Conservation (phyloP, 768 basidiomycete genomes). For the Artomyces pyxidatus region DNA sequence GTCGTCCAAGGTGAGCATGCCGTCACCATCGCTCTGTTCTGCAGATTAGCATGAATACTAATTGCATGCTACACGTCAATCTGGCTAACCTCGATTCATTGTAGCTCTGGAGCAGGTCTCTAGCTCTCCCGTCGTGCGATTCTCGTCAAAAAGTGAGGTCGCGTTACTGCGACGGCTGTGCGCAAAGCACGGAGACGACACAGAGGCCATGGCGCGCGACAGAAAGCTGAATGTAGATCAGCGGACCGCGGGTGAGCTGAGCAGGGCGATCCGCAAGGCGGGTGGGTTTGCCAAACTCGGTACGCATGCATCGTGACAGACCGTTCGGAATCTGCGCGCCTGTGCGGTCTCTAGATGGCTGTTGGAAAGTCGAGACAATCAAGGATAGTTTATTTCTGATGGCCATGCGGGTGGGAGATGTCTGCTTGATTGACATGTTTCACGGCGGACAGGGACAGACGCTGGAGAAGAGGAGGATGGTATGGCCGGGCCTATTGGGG, state of each 20-base stretch:
- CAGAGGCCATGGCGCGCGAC: conserved; percentile 73
- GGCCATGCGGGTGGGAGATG: background rate
- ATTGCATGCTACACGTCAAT: conserved; percentile 5
- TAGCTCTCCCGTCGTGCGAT: conserved; percentile 31
- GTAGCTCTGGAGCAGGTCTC: conserved; percentile 63
- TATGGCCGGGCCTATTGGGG: too few species aligned
- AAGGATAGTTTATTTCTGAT: conserved; percentile 13
- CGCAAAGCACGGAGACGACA: conserved; percentile 60
- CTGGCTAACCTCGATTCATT: background rate
- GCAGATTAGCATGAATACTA: conserved; percentile 13
- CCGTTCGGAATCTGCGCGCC: too few species aligned
- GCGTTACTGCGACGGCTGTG: conserved; percentile 61
- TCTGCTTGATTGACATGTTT: too few species aligned
- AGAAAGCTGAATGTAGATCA: conserved; percentile 75
- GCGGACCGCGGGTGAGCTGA: conserved; percentile 73
- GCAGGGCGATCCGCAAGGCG: conserved; percentile 50
- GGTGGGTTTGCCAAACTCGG: conserved; percentile 32
- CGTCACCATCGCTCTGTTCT: conserved; percentile 9
- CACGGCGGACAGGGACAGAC: too few species aligned
- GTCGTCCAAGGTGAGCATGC: conserved; percentile 12
- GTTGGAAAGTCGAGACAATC: background rate
- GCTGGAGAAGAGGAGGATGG: too few species aligned
- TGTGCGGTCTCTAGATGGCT: too few species aligned
- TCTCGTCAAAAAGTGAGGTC: conserved; percentile 62
- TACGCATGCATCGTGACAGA: too few species aligned